Conservation (phyloP, 208 protist species). For the Leptomonas pyrrhocoris region DNA sequence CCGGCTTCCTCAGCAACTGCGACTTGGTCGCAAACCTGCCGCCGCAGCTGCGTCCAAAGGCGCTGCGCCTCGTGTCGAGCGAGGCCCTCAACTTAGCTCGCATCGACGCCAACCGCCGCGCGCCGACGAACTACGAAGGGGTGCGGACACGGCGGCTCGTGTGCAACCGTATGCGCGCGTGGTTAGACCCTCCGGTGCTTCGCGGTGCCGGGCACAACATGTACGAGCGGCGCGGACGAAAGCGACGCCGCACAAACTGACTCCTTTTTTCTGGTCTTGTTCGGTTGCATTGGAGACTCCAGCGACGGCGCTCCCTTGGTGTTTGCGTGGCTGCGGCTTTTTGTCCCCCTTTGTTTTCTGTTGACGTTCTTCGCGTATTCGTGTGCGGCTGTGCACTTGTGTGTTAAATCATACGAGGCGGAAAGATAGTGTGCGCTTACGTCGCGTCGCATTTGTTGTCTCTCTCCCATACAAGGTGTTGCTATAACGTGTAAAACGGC, state of each 20-base stretch:
- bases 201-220: constrained; percentile 86
- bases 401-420: background rate
- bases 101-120: constrained; percentile 84
- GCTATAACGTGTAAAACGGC: no score
- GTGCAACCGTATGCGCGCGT: constrained; percentile 68
- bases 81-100: constrained; percentile 68
- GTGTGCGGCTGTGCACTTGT: background rate
- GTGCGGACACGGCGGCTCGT: constrained; percentile 63
- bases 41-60: constrained; percentile 85
- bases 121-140: constrained; percentile 69
- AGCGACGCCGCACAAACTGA: constrained; percentile 41
- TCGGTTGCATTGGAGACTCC: no score
- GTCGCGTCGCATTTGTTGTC: no score
- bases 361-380: background rate
- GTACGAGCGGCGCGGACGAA: constrained; percentile 82
- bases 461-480: no score
- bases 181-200: constrained; percentile 84
- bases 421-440: no score
- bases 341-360: background rate
- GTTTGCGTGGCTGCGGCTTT: no score
- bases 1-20: constrained; percentile 87
- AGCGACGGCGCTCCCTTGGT: no score
- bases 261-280: background rate
- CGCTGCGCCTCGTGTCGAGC: constrained; percentile 73
- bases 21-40: constrained; percentile 83